Base-by-base conservation (phyloP, 139 green algal genomes). In the Ettlia oleoabundans region DNA sequence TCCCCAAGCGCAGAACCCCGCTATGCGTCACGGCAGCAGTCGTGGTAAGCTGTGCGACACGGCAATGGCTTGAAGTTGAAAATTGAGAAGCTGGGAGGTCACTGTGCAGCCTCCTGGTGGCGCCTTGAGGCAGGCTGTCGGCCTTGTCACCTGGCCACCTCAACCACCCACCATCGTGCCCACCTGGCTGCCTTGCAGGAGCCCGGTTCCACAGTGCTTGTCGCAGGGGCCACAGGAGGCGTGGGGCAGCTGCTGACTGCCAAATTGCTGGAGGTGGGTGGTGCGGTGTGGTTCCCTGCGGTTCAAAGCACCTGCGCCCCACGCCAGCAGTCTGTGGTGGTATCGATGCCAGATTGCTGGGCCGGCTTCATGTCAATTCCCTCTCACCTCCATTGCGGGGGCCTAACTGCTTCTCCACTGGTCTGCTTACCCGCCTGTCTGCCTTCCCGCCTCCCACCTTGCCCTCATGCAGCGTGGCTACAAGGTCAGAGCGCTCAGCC, bases 191-290 rank as follows among this genome's bases (percentile, higher is more conserved):
- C 67, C 0, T n/a, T 74, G 68, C 76, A 92, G 88, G 83, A 86
- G 24, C 78, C 90, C 9, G 90, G 91, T 15, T 77, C 76, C 42
- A 89, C 77, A 9, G 90, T 96, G 8, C 84, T 95, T 33, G 93
- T 97, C 0, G 89, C 90, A 35, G 92, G 93, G 9, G 90, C 94
- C 0, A 96, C 93, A 21, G 95, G 95, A 1, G 95, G 95, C 2
- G 94, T 98, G 5, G 95, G 95, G 18, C 95, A 98, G 85, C 84
- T 98, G 0, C 66, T 94, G 3, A 92, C 88, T 32, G 92, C 91
- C 1, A 97, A 97, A 85, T 88, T 98, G 9, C 76, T 97, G 4
- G 93, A 97, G 84, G 93, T 95, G 78, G 37, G 85, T 52, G 28
- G 24, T 26, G 38, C 24, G 58, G 58, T 26, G 21, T 30, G 18